These are phyloP conservation scores for Albizia julibrissin DNA, from an alignment of 306 rosid genomes.

Conservation along the genomic window DNA sequence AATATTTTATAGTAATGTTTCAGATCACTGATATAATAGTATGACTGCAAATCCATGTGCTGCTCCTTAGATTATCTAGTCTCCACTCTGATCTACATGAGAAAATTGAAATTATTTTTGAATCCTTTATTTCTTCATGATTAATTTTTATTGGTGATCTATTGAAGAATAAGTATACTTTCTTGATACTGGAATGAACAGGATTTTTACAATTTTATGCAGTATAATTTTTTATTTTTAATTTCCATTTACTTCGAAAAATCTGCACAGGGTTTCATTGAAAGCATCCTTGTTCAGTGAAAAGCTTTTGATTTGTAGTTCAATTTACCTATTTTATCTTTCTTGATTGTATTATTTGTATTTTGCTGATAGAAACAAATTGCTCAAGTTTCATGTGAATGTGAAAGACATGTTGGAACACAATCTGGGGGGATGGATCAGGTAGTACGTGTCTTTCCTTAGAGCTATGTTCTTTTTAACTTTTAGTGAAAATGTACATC, in stretches of 20 bases:
- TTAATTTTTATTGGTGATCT: not conserved
- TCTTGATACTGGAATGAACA: not conserved
- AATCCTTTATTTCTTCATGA: not conserved
- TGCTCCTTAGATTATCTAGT: not conserved
- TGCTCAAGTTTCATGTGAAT: constrained; percentile 71
- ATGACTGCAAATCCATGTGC: not conserved
- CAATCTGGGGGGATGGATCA: constrained; percentile 90
- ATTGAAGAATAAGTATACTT: not conserved
- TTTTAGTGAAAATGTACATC: not conserved
- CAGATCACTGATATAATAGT: not conserved
- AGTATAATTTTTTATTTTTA: not conserved
- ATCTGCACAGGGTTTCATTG: not conserved
- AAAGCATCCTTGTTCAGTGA: not conserved
- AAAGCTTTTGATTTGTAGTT: constrained; percentile 6
- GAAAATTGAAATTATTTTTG: not conserved
- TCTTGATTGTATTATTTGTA: constrained; percentile 19
- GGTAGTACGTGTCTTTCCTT: constrained; percentile 36
- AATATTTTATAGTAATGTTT: not conserved
- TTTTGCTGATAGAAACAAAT: constrained; percentile 60
- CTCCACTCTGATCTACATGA: not conserved
- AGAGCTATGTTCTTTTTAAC: not conserved
- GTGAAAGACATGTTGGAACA: constrained; percentile 77
- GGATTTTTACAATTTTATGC: not conserved
- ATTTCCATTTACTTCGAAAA: constrained; percentile 2
- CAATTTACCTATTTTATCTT: not conserved